Percentiles rank a stretch among this genome's conserved stretches.
Evolutionary conservation across 2,329 filamentous ascomycete species (phyloP).

Genomic region (Aspergillus fumigatiaffinis): DNA sequence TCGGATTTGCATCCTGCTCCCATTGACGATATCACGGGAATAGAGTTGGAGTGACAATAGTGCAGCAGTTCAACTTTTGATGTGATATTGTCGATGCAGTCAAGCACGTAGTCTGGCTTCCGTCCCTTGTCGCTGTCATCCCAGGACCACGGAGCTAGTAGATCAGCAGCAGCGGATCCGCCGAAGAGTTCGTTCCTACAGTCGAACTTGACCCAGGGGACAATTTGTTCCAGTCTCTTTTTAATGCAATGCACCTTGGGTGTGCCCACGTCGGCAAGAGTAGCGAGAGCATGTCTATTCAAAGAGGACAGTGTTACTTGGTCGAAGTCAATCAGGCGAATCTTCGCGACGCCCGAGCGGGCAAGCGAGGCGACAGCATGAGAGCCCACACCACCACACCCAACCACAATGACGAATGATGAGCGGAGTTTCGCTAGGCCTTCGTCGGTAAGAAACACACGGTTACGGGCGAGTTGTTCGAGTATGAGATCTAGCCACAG

Average conservation of each 20-base stretch:
- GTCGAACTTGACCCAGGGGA: constrained; percentile 90
- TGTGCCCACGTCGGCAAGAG: constrained; percentile 85
- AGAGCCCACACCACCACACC: constrained; percentile 90
- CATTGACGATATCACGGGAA: constrained; percentile 91
- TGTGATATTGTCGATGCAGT: constrained; percentile 98
- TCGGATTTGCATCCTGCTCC: constrained; percentile 92
- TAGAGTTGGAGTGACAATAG: constrained; percentile 73
- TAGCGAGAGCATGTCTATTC: constrained; percentile 94
- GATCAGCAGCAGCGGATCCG: constrained; percentile 57
- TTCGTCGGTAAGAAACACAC: constrained; percentile 80
- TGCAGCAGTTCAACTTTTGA: constrained; percentile 88
- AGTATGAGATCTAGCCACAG: constrained; percentile 69
- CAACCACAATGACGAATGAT: constrained; percentile 84
- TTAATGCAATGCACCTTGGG: constrained; percentile 85
- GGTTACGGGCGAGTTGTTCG: constrained; percentile 89
- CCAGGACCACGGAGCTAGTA: constrained; percentile 64
- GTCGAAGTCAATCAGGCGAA: constrained; percentile 93
- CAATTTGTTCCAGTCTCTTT: constrained; percentile 75
- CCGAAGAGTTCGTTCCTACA: constrained; percentile 80
- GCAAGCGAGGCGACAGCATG: constrained; percentile 84
- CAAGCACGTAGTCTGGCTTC: constrained; percentile 81
- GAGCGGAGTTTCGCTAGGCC: constrained; percentile 75
- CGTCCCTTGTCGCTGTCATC: constrained; percentile 41
- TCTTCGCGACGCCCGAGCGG: constrained; percentile 80
- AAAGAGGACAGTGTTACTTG: constrained; percentile 93